Percentiles rank a stretch among this genome's conserved stretches.
These are phyloP conservation scores for Rhizophora apiculata DNA, from an alignment of 345 rosid species.

Conservation along the genomic window DNA sequence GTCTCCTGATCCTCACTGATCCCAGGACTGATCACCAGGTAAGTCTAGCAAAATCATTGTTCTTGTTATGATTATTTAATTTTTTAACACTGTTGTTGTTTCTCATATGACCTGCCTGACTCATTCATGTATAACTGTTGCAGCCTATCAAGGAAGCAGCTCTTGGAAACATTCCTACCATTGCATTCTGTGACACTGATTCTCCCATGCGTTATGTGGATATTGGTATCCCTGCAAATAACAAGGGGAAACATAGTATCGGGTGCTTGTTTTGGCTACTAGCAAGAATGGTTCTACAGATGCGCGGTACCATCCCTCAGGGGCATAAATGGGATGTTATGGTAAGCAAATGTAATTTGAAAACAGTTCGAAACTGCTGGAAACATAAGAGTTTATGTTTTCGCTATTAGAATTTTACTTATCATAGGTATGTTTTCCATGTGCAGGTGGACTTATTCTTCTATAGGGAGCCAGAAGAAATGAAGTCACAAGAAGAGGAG, in stretches of 20 bases:
- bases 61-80: background rate
- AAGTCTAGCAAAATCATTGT: background rate
- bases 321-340: conserved; percentile 36
- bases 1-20: conserved; percentile 17
- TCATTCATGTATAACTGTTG: background rate
- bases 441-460: conserved; percentile 27
- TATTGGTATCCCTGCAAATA: conserved; percentile 20
- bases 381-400: background rate
- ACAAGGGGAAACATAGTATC: conserved; percentile 20
- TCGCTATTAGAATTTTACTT: background rate
- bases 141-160: conserved; percentile 22
- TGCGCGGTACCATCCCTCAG: conserved; percentile 12
- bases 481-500: conserved; percentile 10
- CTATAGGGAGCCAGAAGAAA: conserved; percentile 28
- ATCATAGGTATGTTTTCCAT: background rate
- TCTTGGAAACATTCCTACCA: conserved; percentile 21
- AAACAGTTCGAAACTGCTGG: too few relatives aligned
- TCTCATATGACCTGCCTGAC: background rate
- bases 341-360: conserved; percentile 10
- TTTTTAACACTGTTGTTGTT: background rate
- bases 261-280: conserved; percentile 19
- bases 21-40: conserved; percentile 21
- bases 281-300: conserved; percentile 18
- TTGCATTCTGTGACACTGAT: conserved; percentile 22
- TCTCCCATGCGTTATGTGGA: conserved; percentile 20